Evolutionary conservation across 2,329 filamentous ascomycete species (phyloP).

Genomic region (Cytospora piceicola): DNA sequence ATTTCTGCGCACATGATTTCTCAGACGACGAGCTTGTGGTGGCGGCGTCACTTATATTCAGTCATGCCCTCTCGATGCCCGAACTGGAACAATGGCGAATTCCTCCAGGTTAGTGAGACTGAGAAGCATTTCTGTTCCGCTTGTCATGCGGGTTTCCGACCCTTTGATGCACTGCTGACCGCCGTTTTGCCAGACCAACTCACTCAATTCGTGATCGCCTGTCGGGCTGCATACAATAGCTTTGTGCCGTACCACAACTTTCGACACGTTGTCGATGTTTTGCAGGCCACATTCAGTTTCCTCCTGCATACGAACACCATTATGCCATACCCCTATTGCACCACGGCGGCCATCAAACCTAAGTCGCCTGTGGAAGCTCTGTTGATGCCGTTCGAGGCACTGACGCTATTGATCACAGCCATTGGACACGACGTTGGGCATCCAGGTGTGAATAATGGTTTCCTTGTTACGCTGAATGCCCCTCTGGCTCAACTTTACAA

Average conservation of each 20-base stretch:
- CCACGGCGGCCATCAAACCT: slow-evolving; percentile 43
- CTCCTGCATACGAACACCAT: slow-evolving; percentile 78
- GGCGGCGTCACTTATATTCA: slow-evolving; percentile 84
- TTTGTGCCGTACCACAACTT: slow-evolving; percentile 99
- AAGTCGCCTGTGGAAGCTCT: slow-evolving; percentile 73
- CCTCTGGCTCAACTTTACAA: slow-evolving; percentile 95
- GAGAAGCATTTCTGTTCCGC: slow-evolving; percentile 27
- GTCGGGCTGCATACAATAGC: slow-evolving; percentile 90
- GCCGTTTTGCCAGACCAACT: slow-evolving; percentile 66
- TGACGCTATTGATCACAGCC: slow-evolving; percentile 90
- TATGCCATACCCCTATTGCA: slow-evolving; percentile 58
- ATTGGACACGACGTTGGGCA: slow-evolving; percentile 98
- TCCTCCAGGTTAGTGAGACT: slow-evolving; percentile 65
- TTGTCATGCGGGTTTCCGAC: slow-evolving; percentile 5
- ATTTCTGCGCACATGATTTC: slow-evolving; percentile 88
- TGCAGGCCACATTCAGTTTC: slow-evolving; percentile 92
- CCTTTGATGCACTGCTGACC: slow-evolving; percentile 44
- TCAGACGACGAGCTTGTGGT: slow-evolving; percentile 88
- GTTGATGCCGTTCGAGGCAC: slow-evolving; percentile 82
- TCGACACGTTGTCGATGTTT: slow-evolving; percentile 92
- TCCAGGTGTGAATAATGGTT: slow-evolving; percentile 97
- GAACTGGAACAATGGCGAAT: slow-evolving; percentile 82
- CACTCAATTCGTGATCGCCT: slow-evolving; percentile 82
- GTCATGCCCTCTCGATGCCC: slow-evolving; percentile 81
- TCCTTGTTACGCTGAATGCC: slow-evolving; percentile 87